These are phyloP conservation scores for Trypanosoma congolense DNA, from an alignment of 208 protist genomes.

Conservation along the genomic window DNA sequence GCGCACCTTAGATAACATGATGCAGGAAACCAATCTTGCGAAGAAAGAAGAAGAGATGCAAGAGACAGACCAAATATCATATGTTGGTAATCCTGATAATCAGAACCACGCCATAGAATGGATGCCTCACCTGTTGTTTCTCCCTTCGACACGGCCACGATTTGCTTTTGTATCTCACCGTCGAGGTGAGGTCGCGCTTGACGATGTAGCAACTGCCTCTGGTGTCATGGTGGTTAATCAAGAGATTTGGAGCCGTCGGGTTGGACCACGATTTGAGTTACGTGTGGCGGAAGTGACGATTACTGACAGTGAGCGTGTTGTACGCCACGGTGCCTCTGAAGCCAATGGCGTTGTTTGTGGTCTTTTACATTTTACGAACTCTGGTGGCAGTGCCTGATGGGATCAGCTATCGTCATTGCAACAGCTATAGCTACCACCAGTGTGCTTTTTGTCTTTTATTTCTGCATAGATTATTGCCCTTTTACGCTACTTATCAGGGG, in stretches of 20 bases:
- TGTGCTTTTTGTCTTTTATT: too few species aligned
- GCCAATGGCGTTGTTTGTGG: constrained; percentile 63
- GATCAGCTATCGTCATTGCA: background rate
- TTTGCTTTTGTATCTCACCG: constrained; percentile 73
- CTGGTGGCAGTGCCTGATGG: background rate
- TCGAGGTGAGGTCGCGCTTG: constrained; percentile 23
- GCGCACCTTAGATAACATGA: constrained; percentile 10
- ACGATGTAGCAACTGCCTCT: constrained; percentile 36
- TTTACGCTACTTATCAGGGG: too few species aligned
- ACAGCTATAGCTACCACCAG: too few species aligned
- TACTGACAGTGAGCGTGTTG: constrained; percentile 38
- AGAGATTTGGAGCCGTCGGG: constrained; percentile 72
- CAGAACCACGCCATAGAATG: constrained; percentile 27
- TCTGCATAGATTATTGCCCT: too few species aligned
- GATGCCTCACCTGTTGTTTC: constrained; percentile 80
- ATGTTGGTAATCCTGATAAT: background rate
- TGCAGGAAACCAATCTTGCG: constrained; percentile 29
- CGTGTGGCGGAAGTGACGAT: constrained; percentile 84
- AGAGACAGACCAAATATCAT: background rate
- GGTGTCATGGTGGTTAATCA: constrained; percentile 83
- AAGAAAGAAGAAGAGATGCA: constrained; percentile 21
- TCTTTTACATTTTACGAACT: constrained; percentile 56
- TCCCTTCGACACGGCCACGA: constrained; percentile 64
- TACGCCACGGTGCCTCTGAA: constrained; percentile 46
- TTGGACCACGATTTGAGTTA: constrained; percentile 45